Evolutionary conservation across 352 stramenopile species (phyloP), one percentile per base, ranked within the genome.

Genomic region (Plasmopara muralis): DNA sequence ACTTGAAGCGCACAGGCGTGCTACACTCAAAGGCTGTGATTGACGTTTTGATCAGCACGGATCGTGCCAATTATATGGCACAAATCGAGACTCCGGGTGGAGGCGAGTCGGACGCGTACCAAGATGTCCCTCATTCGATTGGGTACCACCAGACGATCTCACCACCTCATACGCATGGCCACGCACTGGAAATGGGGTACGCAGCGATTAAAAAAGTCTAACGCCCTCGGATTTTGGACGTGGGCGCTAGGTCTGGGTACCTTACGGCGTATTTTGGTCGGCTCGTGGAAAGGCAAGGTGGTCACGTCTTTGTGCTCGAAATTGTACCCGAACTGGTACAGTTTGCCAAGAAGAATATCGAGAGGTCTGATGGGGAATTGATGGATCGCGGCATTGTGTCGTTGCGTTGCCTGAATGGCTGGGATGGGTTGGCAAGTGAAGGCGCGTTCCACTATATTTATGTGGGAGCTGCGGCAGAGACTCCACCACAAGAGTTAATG

Each of bases 381-480:
- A 39, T 97, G 16, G 74, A 93, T 10, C 55, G 53, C 25, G 72
- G 77, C 2, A 56, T 84, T 8, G 74, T 93, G 29, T 77, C 68
- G 0, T 15, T 93, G 35, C 70, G 66, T 14, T 71, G 60, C 25
- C 66, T 82, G 34, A 95, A 98, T 62, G 95, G 95, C 28, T 98
- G 94, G 93, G 77, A 96, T 31, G 96, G 96, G 14, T 71, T 96
- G 33, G 64, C 77, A 1, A 86, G 87, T 31, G 72, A 94, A 53
- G 83, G 71, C 6, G 95, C 96, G 14, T 99, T 97, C 65, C 85
- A 98, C 66, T 97, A 87, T 52, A 99, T 99, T 60, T 93, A 98
- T 65, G 95, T 99, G 0, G 96, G 96, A 0, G 96, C 95, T 2
- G 94, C 95, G 0, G 95, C 94, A 4, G 83, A 92, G 33, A 58